Base-by-base conservation (phyloP, 345 rosid species). In the Garcia nutans region DNA sequence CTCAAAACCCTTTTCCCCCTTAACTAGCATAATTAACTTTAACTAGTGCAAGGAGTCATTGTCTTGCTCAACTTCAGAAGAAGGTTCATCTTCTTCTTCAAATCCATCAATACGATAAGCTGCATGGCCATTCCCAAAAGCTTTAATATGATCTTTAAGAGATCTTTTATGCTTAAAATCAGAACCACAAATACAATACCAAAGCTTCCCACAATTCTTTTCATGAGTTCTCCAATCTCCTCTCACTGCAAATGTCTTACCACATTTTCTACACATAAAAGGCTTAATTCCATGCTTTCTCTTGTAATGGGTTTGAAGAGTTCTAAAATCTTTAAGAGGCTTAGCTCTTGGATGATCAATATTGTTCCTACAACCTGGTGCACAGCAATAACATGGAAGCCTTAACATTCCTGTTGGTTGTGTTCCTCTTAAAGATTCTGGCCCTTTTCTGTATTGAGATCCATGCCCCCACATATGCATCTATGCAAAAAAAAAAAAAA, bases 151-250 rank as follows among this genome's bases (percentile, higher is more conserved):
- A 71, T 88, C 91, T 78, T 88, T 88, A 54, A 88, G 91, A 33
- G 91, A 88, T 65, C 91, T 82, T 74, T 88, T 88, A 74, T 88
- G 91, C 86, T 88, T 88, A 79, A 88, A 88, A 76, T 88, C 91
- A 31, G 91, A 88, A 8, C 91, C 91, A 75, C 91, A 88, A 61
- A 72, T 79, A 77, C 91, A 88, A 65, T 85, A 88, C 91, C 91
- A 88, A 45, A 88, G 87, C 85, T 86, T 88, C 10, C 91, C 91
- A 45, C 93, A 88, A 54, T 90, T 90, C 85, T 90, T 90, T 77
- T 90, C 93, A 52, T 90, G 91, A 66, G 93, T 90, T 55, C 93
- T 85, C 93, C 93, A 90, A 75, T 88, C 93, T 15, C 93, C 93
- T 56, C 89, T 83, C 41, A 88, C 91, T 0, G 93, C 90, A 17